Base-by-base conservation (phyloP, 768 basidiomycete species). In the Mycena olivaceomarginata region DNA sequence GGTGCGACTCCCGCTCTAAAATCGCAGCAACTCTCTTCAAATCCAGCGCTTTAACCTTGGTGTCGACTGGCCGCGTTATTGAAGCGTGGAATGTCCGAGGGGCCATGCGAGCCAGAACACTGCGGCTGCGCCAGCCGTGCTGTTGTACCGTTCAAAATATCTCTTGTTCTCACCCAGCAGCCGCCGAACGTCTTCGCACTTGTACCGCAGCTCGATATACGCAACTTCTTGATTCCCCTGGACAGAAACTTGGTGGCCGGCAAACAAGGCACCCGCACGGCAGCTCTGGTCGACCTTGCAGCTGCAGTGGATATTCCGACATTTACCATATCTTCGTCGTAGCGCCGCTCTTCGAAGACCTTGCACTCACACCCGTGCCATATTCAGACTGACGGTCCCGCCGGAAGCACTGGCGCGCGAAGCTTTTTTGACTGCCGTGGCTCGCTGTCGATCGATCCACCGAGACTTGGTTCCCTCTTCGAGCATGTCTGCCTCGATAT, bases 241-340 rank as follows among this genome's bases (percentile, higher is more conserved):
- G n/a, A 5, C 5, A 25, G 57, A 15, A 13, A 31, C 31, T 31
- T 31, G 31, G 31, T 15, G 22, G 22, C 10, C 6, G 57, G 13
- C 57, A 31, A 31, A 31, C 31, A 18, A 40, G 16, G 59, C n/a
- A 60, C 39, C 31, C 59, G 51, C 51, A 13, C 51, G 20, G 37
- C 31, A 18, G 59, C 31, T 37, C 59, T 60, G 37, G 64, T 22
- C 64, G 20, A 43, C 2, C n/a, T 31, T 71, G 18, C 48, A 65
- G 31, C 31, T 31, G 31, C 31, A 31, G 4, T 31, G 31, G 53
- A 72, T 72, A 66, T 46, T 31, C 71, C 51, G 48, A 72, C 70
- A 40, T 72, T 64, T 64, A 48, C 40, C 53, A 72, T 72, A 66
- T 72, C 53, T 12, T 65, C 8, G 51, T 60, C 69, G 25, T 41